Evolutionary conservation across 1,284 basidiomycete genomes (phyloP).

Genomic region (Apiotrichum porosum): DNA sequence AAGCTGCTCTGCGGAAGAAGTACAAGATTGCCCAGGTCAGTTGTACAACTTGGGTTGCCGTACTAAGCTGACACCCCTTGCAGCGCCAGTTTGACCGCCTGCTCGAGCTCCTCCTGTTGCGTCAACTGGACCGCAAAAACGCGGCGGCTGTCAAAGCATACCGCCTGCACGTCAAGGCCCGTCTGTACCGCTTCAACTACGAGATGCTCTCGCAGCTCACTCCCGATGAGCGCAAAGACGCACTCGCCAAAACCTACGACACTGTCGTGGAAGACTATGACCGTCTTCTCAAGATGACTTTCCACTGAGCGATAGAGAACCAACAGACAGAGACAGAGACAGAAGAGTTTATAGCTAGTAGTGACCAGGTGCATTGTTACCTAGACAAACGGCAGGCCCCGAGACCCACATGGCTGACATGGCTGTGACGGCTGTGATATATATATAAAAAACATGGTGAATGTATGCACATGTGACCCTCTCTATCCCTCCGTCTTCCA

Average conservation of each 20-base stretch:
- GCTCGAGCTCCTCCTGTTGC: conserved; percentile 82
- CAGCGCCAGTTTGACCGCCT: conserved; percentile 90
- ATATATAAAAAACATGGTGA: background rate
- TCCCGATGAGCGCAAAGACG: conserved; percentile 75
- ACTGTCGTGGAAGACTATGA: conserved; percentile 80
- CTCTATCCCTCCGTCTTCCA: conserved; percentile 76
- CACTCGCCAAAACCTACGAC: conserved; percentile 89
- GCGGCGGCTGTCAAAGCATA: conserved; percentile 59
- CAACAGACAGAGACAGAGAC: background rate
- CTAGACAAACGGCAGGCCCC: too few relatives aligned
- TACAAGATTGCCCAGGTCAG: conserved; percentile 84
- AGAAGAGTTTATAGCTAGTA: background rate
- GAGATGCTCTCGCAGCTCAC: conserved; percentile 82
- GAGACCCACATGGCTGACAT: too few relatives aligned
- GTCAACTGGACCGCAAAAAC: conserved; percentile 65
- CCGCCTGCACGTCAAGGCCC: conserved; percentile 80
- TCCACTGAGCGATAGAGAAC: conserved; percentile 17
- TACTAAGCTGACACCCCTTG: too few relatives aligned
- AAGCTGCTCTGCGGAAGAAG: conserved; percentile 69
- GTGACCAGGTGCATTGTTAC: background rate
- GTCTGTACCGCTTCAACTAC: conserved; percentile 90
- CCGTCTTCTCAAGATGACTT: conserved; percentile 62
- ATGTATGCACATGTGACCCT: conserved; percentile 3
- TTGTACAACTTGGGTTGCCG: background rate
- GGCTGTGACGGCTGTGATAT: too few relatives aligned